Percentiles rank a stretch among this genome's conserved stretches.
These are phyloP conservation scores for Lasiodiplodia hormozganensis DNA, from an alignment of 2,329 filamentous ascomycete genomes.

Conservation along the genomic window DNA sequence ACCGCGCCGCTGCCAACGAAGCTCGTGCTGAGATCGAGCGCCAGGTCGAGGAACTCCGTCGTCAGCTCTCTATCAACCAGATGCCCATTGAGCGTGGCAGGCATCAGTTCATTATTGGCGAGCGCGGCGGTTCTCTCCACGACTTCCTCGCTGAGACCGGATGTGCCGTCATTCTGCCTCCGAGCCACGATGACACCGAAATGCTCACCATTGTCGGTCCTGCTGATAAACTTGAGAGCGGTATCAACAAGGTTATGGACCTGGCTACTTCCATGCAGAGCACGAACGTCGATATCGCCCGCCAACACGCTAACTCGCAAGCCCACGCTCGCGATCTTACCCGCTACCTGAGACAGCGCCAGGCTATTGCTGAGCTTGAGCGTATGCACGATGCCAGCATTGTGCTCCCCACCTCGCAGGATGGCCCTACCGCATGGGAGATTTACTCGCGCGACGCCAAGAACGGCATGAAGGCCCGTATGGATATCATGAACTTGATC, in stretches of 20 bases:
- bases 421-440: constrained; percentile 81
- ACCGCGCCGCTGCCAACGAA: constrained; percentile 80
- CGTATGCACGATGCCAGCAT: constrained; percentile 83
- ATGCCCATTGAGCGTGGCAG: constrained; percentile 82
- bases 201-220: constrained; percentile 86
- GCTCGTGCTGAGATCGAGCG: constrained; percentile 82
- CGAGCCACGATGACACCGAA: constrained; percentile 78
- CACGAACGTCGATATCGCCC: constrained; percentile 80
- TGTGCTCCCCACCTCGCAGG: constrained; percentile 74
- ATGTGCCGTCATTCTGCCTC: constrained; percentile 83
- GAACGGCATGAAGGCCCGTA: constrained; percentile 77
- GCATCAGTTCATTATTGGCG: constrained; percentile 94
- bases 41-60: constrained; percentile 75
- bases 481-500: constrained; percentile 76
- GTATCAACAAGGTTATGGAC: constrained; percentile 84
- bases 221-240: constrained; percentile 73
- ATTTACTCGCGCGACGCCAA: constrained; percentile 83
- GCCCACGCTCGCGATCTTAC: constrained; percentile 87
- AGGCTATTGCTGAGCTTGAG: constrained; percentile 84
- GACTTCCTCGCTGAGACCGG: constrained; percentile 91
- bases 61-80: constrained; percentile 78
- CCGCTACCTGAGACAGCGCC: constrained; percentile 82
- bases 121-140: constrained; percentile 78
- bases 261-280: constrained; percentile 87
- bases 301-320: constrained; percentile 76